These are phyloP conservation scores for Viola odorata DNA, from an alignment of 345 rosid species.

Conservation along the genomic window DNA sequence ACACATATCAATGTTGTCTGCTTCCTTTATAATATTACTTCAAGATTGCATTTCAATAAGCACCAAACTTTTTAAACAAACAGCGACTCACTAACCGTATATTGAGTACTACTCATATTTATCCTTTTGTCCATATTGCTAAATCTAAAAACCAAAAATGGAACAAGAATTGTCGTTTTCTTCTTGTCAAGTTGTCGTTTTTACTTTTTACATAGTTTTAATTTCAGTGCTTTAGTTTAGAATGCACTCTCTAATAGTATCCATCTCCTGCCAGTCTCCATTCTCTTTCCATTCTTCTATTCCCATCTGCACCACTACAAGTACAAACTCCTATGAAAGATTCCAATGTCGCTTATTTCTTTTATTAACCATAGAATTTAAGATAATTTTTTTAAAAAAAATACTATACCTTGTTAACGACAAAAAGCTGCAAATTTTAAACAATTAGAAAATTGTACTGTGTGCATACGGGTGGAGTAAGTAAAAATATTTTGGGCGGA, in stretches of 20 bases:
- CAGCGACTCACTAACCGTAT: constrained; percentile 23
- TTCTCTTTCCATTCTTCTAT: constrained; percentile 48
- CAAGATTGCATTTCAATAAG: constrained; percentile 30
- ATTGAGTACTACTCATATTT: background rate
- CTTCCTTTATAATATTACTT: constrained; percentile 23
- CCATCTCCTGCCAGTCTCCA: constrained; percentile 35
- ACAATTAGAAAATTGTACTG: too few species aligned
- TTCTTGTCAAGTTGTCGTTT: background rate
- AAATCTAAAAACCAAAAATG: background rate
- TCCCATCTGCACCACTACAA: constrained; percentile 25
- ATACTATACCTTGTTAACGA: too few species aligned
- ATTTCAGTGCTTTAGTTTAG: constrained; percentile 45
- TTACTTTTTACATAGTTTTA: constrained; percentile 18
- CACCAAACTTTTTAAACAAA: constrained; percentile 32
- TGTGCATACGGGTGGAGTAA: too few species aligned
- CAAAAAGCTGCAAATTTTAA: too few species aligned
- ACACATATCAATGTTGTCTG: constrained; percentile 46
- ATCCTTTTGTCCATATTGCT: background rate
- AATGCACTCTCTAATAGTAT: too few species aligned
- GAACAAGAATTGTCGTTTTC: constrained; percentile 18
- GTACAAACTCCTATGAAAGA: constrained; percentile 44
- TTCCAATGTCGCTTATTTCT: too few species aligned
- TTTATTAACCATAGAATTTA: background rate
- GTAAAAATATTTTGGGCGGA: too few species aligned
- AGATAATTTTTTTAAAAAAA: too few species aligned